phyloP scores from a whole-genome alignment of 345 rosid genomes.

The Moringa oleifera region DNA sequence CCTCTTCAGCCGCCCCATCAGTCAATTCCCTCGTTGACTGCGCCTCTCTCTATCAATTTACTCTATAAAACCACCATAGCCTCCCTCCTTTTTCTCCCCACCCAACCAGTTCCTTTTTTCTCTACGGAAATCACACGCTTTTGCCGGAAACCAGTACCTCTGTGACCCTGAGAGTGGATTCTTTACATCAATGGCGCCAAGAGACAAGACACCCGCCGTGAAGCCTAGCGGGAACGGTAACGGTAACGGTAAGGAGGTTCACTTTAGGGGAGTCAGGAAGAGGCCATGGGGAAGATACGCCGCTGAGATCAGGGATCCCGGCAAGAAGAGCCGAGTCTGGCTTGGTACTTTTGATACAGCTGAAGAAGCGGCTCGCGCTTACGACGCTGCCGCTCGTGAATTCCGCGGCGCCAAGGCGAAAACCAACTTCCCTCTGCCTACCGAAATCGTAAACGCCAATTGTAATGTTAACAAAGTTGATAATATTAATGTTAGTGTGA shows the following conservation, averaged over 20 bases:
- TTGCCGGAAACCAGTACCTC: too few relatives aligned
- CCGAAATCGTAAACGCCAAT: constrained; percentile 15
- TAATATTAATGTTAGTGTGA: not conserved
- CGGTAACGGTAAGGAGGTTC: constrained; percentile 33
- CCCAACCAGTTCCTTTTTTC: not conserved
- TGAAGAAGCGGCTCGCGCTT: constrained; percentile 74
- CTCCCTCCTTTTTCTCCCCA: not conserved
- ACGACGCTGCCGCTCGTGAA: constrained; percentile 55
- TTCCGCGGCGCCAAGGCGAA: constrained; percentile 86
- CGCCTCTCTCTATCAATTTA: not conserved
- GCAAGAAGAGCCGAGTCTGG: constrained; percentile 71
- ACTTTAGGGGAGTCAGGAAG: constrained; percentile 82
- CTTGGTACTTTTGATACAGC: constrained; percentile 85
- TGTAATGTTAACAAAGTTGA: not conserved
- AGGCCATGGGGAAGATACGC: constrained; percentile 91
- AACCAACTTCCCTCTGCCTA: constrained; percentile 47
- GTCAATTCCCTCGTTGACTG: constrained; percentile 41
- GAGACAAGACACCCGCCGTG: constrained; percentile 27
- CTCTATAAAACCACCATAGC: constrained; percentile 24
- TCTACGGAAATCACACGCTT: not conserved
- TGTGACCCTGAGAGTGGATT: not conserved
- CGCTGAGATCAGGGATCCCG: constrained; percentile 83
- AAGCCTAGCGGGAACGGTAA: constrained; percentile 20
- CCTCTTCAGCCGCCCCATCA: constrained; percentile 31
- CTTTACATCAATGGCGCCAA: constrained; percentile 40